phyloP scores from a whole-genome alignment of 2,329 filamentous ascomycete species.

The Aureobasidium sp. region DNA sequence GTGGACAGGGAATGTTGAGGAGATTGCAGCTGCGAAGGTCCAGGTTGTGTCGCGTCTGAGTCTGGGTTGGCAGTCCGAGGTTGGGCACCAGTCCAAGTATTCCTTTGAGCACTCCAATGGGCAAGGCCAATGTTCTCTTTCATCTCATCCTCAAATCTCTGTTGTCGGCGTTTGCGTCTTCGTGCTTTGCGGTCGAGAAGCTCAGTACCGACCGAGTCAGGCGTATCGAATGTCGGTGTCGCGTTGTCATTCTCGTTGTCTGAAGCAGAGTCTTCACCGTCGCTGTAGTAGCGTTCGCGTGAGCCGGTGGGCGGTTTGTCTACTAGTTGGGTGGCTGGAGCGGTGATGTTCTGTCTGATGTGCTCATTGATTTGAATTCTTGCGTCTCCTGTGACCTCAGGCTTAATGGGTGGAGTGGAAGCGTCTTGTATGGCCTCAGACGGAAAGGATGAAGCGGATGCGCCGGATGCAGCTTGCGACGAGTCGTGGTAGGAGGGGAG shows the following conservation, averaged over 20 bases:
- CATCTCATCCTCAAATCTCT: constrained; percentile 34
- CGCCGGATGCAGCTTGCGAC: background rate
- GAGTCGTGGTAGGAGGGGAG: background rate
- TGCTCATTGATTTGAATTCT: background rate
- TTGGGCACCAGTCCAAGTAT: constrained; percentile 70
- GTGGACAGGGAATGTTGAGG: background rate
- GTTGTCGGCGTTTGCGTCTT: constrained; percentile 30
- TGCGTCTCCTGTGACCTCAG: background rate
- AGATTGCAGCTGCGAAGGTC: background rate
- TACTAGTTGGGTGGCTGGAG: background rate
- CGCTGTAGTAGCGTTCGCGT: constrained; percentile 36
- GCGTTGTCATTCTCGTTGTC: constrained; percentile 13
- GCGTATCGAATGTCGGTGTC: constrained; percentile 29
- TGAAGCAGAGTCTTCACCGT: constrained; percentile 23
- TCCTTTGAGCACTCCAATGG: constrained; percentile 67
- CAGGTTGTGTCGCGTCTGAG: too few relatives aligned
- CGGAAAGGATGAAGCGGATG: background rate
- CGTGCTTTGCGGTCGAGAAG: constrained; percentile 20
- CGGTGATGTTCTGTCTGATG: background rate
- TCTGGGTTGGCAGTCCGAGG: too few relatives aligned
- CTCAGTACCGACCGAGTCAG: constrained; percentile 33
- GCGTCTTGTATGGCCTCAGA: too few relatives aligned
- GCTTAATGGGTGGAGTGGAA: too few relatives aligned
- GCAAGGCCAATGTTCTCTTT: constrained; percentile 71
- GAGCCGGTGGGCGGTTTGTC: constrained; percentile 18